Conservation (phyloP, 1,139 yeast genomes). For the Meyerozyma smithsonii region DNA sequence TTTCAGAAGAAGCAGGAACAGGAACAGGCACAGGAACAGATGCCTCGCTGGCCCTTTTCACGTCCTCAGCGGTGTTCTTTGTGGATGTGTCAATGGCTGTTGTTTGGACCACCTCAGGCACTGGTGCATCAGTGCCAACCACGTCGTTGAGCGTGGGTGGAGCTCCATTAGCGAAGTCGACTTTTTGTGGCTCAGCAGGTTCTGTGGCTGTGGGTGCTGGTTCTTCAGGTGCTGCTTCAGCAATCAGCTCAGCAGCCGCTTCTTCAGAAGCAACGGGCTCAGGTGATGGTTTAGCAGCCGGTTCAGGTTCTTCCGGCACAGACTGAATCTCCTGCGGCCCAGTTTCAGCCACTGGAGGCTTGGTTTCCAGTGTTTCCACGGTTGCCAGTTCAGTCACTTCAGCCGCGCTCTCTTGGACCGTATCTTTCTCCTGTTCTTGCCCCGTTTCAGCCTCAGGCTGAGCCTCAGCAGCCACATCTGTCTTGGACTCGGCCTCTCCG, state of each 20-base stretch:
- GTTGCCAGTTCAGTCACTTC: slow-evolving; percentile 1
- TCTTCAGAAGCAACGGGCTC: not conserved
- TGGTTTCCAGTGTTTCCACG: slow-evolving; percentile 5
- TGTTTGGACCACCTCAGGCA: not conserved
- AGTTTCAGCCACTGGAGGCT: slow-evolving; percentile 10
- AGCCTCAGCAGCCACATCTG: slow-evolving; percentile 4
- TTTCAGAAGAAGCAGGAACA: no score
- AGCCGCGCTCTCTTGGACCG: not conserved
- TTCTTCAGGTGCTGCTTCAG: not conserved
- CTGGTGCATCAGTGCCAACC: not conserved
- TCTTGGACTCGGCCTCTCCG: slow-evolving; percentile 1
- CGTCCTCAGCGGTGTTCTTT: not conserved
- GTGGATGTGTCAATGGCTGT: not conserved
- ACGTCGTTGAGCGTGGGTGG: not conserved
- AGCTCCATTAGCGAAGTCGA: not conserved
- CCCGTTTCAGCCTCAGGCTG: slow-evolving; percentile 6
- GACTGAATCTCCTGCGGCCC: not conserved
- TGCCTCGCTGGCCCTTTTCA: not conserved
- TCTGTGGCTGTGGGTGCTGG: not conserved
- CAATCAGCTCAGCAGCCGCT: not conserved
- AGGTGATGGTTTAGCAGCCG: slow-evolving; percentile 1
- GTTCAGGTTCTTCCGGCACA: not conserved
- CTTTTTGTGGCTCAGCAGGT: not conserved
- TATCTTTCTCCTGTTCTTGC: slow-evolving; percentile 1
- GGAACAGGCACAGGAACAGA: slow-evolving; percentile 1